Evolutionary conservation across 1,284 basidiomycete genomes (phyloP), one percentile per base, ranked within the genome.

Genomic region (Naganishia sp.): DNA sequence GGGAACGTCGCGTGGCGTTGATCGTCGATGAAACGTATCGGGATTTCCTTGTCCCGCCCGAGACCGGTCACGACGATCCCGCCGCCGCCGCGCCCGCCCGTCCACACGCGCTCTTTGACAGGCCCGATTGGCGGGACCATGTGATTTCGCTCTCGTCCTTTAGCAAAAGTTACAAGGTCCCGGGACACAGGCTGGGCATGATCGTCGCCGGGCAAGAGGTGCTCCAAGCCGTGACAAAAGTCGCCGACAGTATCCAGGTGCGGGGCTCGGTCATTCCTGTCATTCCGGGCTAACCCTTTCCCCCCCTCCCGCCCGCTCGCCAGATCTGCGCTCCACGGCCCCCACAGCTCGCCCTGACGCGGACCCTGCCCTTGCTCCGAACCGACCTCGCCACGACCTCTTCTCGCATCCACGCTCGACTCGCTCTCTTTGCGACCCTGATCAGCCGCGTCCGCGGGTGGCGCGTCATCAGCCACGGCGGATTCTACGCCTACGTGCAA

Each of bases 11-110:
- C 3, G 75, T 94, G 11, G 87, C 90, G 0, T 83, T 94, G n/a
- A 84, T 94, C 25, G 69, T 94, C n/a, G 90, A 93, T 76, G 90
- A 92, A 78, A 92, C 91, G 0, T 94, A 95, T 77, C 85, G 90
- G 21, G 91, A 94, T 73, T 93, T 94, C 73, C 82, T 92, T 52
- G 78, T 83, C 45, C 71, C 70, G 4, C 13, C 36, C 42, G 59
- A 13, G 3, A 33, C 60, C 50, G 21, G 15, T 49, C 33, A 43
- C 36, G 23, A 39, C 25, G 68, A 44, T n/a, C 66, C 56, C 28
- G 69, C 25, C 10, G 28, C 56, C 28, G 69, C 25, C 10, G 28
- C 44, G n/a, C 13, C 70, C 23, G 68, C 64, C 18, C 69, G 70
- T 31, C 78, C 77, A 18, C 80, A 81, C 64, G 52, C 46, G 16